A percentile compares a stretch with the other conserved stretches of the same genome.
phyloP scores from a whole-genome alignment of 75 land plant species.

The Cunninghamia lanceolata region DNA sequence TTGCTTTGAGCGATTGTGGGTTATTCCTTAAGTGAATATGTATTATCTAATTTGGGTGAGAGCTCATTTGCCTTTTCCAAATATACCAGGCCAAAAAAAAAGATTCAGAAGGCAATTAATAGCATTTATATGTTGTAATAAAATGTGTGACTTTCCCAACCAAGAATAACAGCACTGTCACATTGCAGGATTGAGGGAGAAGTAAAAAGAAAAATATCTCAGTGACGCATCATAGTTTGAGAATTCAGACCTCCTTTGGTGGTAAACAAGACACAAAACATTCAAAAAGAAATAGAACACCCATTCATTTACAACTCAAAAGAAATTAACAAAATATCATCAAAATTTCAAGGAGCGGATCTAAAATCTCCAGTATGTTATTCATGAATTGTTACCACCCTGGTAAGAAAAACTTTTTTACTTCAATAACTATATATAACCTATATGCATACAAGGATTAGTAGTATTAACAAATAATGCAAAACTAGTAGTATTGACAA shows the following conservation, averaged over 20 bases:
- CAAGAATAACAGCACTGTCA: not conserved
- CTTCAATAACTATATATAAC: slow-evolving; percentile 1
- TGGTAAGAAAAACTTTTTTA: not conserved
- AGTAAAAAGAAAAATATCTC: no score
- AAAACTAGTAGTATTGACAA: not conserved
- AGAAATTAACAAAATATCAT: not conserved
- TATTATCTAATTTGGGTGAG: no score
- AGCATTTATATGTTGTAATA: no score
- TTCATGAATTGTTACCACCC: not conserved
- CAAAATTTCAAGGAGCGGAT: not conserved
- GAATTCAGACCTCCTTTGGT: not conserved
- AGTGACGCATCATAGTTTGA: not conserved
- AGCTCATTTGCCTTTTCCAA: no score
- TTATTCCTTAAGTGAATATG: no score
- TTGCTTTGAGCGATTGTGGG: no score
- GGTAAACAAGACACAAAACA: not conserved
- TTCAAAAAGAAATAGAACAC: not conserved
- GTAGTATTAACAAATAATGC: slow-evolving; percentile 6
- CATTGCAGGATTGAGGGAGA: not conserved
- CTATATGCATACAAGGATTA: slow-evolving; percentile 5
- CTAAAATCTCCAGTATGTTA: not conserved
- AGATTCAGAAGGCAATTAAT: no score
- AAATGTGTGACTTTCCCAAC: no score
- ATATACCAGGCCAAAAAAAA: no score
- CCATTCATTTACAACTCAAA: slow-evolving; percentile 3